A percentile compares a stretch with the other conserved stretches of the same genome.
Conservation (phyloP, 2,329 filamentous ascomycete species). For the Daldinia eschscholtzii region DNA sequence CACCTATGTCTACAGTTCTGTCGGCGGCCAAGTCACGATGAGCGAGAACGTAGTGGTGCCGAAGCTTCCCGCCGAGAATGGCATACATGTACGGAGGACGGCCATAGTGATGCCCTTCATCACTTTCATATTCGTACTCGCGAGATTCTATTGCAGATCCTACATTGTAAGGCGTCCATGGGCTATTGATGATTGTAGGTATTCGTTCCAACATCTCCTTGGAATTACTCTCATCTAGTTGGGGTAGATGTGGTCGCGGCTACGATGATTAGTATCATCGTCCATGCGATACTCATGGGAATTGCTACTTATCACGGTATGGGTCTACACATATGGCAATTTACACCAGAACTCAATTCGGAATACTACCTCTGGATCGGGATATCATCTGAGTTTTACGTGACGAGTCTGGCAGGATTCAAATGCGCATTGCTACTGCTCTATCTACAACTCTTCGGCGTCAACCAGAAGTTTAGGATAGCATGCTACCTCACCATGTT, state of each 20-base stretch:
- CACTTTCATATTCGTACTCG: conserved; percentile 47
- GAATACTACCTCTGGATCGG: conserved; percentile 52
- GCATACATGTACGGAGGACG: conserved; percentile 48
- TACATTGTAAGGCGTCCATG: conserved; percentile 41
- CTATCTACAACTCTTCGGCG: conserved; percentile 50
- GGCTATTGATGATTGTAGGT: conserved; percentile 50
- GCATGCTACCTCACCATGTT: conserved; percentile 50
- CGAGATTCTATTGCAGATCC: conserved; percentile 48
- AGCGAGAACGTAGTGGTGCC: conserved; percentile 38
- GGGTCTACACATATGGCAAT: conserved; percentile 52
- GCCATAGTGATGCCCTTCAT: conserved; percentile 50
- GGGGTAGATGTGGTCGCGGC: conserved; percentile 46
- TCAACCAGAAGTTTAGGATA: conserved; percentile 48
- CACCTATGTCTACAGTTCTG: conserved; percentile 5
- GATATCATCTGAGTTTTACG: conserved; percentile 51
- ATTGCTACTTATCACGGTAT: conserved; percentile 50
- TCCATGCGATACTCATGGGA: conserved; percentile 48
- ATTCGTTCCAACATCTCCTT: neutral
- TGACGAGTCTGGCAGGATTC: conserved; percentile 49
- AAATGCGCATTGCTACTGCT: conserved; percentile 49
- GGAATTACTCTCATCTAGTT: conserved; percentile 26
- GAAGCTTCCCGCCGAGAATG: conserved; percentile 48
- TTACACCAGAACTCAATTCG: conserved; percentile 48
- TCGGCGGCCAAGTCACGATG: conserved; percentile 22
- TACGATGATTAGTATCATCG: conserved; percentile 48